phyloP scores from a whole-genome alignment of 805 yeast species.

The Cyberlindnera japonica region DNA sequence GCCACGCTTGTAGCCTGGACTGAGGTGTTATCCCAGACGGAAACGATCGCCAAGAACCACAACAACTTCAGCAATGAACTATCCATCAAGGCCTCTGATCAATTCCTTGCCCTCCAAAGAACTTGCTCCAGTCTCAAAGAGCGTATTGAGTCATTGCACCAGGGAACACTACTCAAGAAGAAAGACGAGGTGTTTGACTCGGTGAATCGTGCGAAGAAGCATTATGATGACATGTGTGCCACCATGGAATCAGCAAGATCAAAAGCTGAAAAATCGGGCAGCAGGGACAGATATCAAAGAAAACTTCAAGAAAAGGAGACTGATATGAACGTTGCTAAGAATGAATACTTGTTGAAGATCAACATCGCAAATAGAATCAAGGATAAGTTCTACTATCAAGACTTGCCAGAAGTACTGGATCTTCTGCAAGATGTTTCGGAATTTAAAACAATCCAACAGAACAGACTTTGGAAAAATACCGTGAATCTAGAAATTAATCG shows the following conservation, averaged over 20 bases:
- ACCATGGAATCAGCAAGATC: constrained; percentile 76
- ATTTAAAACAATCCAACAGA: constrained; percentile 65
- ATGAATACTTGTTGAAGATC: constrained; percentile 74
- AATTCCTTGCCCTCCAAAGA: constrained; percentile 48
- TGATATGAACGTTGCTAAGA: constrained; percentile 88
- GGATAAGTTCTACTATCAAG: constrained; percentile 91
- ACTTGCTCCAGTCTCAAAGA: constrained; percentile 52
- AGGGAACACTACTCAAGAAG: constrained; percentile 46
- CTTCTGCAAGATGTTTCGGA: constrained; percentile 81
- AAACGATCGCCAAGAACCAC: constrained; percentile 68
- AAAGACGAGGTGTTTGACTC: constrained; percentile 32
- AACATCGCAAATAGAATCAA: constrained; percentile 85
- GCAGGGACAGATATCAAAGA: constrained; percentile 41
- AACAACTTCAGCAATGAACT: constrained; percentile 56
- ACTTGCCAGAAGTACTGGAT: constrained; percentile 86
- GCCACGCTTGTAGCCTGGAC: constrained; percentile 90
- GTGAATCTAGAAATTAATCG: constrained; percentile 55
- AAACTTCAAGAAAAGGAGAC: constrained; percentile 58
- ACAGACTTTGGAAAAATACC: constrained; percentile 62
- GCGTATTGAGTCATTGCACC: constrained; percentile 53
- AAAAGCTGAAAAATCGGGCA: constrained; percentile 61
- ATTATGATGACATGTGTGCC: constrained; percentile 79
- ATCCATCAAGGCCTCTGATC: constrained; percentile 55
- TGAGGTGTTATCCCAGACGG: constrained; percentile 80
- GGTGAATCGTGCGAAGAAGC: constrained; percentile 47